Evolutionary conservation across 2,329 filamentous ascomycete species (phyloP).

Genomic region (Aspergillus luchuensis): DNA sequence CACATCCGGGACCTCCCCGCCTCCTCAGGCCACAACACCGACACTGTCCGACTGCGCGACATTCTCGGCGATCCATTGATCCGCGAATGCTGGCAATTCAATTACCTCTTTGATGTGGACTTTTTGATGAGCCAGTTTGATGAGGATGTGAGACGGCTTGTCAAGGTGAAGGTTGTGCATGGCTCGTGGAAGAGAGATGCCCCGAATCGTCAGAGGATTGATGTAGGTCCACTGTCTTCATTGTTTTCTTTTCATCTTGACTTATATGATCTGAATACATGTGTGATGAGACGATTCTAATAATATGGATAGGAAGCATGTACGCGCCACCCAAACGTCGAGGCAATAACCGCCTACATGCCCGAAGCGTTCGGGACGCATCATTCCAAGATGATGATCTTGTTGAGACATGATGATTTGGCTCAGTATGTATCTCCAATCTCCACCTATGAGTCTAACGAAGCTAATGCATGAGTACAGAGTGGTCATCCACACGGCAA

Average conservation of each 20-base stretch:
- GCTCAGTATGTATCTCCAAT: conserved; percentile 56
- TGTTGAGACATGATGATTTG: conserved; percentile 73
- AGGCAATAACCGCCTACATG: conserved; percentile 73
- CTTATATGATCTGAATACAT: background rate
- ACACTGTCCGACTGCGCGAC: conserved; percentile 66
- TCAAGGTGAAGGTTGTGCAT: conserved; percentile 63
- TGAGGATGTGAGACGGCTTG: conserved; percentile 53
- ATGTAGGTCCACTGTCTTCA: conserved; percentile 47
- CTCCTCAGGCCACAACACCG: conserved; percentile 59
- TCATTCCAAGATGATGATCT: conserved; percentile 83
- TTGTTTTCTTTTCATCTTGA: background rate
- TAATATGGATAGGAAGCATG: conserved; percentile 59
- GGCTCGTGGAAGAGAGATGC: conserved; percentile 71
- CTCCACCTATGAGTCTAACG: no score
- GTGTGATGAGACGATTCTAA: background rate
- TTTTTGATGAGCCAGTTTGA: conserved; percentile 65
- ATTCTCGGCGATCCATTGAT: conserved; percentile 75
- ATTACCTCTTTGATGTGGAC: conserved; percentile 59
- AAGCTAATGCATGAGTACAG: conserved; percentile 23
- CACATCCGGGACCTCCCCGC: conserved; percentile 65
- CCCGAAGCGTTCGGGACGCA: conserved; percentile 85
- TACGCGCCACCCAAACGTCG: conserved; percentile 65
- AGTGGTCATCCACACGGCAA: conserved; percentile 83
- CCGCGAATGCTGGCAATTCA: conserved; percentile 61
- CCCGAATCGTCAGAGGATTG: conserved; percentile 56